Conservation (phyloP, 129 eudicot species). For the Ambrosia trifida region DNA sequence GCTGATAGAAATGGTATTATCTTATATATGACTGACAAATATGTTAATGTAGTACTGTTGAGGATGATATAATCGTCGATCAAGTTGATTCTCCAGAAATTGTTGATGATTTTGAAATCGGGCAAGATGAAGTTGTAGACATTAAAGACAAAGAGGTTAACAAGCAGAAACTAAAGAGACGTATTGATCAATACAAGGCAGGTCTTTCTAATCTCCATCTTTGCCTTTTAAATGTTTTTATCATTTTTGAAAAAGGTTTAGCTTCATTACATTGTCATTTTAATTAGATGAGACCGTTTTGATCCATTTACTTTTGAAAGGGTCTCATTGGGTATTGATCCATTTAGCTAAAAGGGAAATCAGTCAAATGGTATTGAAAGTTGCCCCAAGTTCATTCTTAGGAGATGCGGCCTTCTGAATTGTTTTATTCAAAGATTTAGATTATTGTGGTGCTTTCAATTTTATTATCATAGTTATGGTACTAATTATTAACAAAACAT, state of each 20-base stretch:
- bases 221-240: slow-evolving; percentile 5
- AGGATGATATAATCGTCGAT: slow-evolving; percentile 88
- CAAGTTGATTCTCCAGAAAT: slow-evolving; percentile 86
- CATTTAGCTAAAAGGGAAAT: neutral
- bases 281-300: neutral
- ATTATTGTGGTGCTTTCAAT: neutral
- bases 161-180: slow-evolving; percentile 82
- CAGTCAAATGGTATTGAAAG: neutral
- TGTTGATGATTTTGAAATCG: slow-evolving; percentile 93
- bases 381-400: neutral
- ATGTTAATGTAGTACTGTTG: slow-evolving; percentile 67
- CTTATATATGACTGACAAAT: slow-evolving; percentile 14
- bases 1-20: slow-evolving; percentile 6
- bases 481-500: neutral
- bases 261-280: neutral
- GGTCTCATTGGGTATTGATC: neutral
- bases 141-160: slow-evolving; percentile 83
- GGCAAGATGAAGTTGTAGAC: slow-evolving; percentile 90
- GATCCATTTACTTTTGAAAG: slow-evolving; percentile 2
- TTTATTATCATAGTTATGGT: neutral
- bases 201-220: slow-evolving; percentile 24
- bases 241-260: slow-evolving; percentile 5
- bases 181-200: slow-evolving; percentile 80
- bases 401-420: neutral
- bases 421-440: neutral